Conservation (phyloP, 2,329 filamentous ascomycete species). For the Aspergillus ustus region DNA sequence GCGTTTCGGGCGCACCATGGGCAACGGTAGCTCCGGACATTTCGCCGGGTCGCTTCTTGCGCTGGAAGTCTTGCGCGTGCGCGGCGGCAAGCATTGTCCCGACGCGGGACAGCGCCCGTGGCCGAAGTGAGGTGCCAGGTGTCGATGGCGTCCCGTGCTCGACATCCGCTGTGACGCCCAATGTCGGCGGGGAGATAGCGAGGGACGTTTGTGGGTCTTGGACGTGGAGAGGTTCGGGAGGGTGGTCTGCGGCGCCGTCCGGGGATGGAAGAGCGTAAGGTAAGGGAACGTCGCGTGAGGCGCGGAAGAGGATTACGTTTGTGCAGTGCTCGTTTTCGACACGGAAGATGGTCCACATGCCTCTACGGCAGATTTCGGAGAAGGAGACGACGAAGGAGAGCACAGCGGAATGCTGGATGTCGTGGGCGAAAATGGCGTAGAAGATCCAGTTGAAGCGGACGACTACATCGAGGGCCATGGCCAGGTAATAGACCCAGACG, state of each 20-base stretch:
- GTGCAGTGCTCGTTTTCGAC: constrained; percentile 98
- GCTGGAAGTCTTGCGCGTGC: constrained; percentile 90
- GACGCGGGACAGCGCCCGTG: constrained; percentile 53
- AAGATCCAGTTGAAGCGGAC: constrained; percentile 94
- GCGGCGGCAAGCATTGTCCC: constrained; percentile 77
- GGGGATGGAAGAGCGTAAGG: constrained; percentile 66
- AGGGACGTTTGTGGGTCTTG: constrained; percentile 31
- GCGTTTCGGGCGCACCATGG: constrained; percentile 36
- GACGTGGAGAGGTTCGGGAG: constrained; percentile 29
- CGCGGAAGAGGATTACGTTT: constrained; percentile 88
- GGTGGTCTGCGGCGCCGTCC: constrained; percentile 20
- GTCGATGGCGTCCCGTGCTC: constrained; percentile 26
- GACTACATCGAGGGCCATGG: constrained; percentile 82
- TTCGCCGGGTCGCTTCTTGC: constrained; percentile 64
- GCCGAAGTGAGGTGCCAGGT: constrained; percentile 32
- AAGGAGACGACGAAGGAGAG: constrained; percentile 80
- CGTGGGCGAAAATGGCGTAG: constrained; percentile 80
- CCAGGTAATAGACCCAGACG: constrained; percentile 81
- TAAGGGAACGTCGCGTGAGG: constrained; percentile 82
- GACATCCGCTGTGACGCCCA: constrained; percentile 19
- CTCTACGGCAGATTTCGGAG: constrained; percentile 80
- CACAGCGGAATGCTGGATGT: constrained; percentile 80
- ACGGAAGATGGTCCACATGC: constrained; percentile 89
- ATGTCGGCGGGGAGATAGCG: constrained; percentile 28
- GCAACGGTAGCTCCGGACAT: constrained; percentile 42